Base-by-base conservation (phyloP, 2,329 filamentous ascomycete genomes). In the Lomentospora prolificans region DNA sequence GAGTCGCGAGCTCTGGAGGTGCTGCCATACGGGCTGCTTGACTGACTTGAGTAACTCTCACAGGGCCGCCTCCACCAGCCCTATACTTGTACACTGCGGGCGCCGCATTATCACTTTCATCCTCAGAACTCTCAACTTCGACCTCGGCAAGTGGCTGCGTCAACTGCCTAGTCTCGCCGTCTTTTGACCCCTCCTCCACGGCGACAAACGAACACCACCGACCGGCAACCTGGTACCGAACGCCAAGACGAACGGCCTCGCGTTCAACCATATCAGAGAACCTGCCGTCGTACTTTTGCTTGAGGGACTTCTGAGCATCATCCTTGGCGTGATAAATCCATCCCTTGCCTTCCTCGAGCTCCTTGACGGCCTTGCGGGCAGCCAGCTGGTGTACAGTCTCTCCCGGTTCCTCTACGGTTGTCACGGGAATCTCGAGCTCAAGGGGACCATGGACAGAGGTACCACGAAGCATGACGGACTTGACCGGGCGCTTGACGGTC, bases 131-230 rank as follows among this genome's bases (percentile, higher is more conserved):
- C 5, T 17, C n/a, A 12, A 8, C 19, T 14, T 6, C 36, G n/a
- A 17, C 5, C n/a, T 41, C 19, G 4, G 36, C 14, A 41, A 17
- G n/a, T 5, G 14, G 36, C 7, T 41, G 36, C 36, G 36, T 41
- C 36, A 41, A 17, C 36, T 41, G 19, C 28, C 51, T 9, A 36
- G 33, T 22, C 28, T 12, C 9, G 22, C 30, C 10, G 7, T 22
- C 17, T 55, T n/a, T 4, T 14, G 22, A 12, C 1, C 72, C 67
- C 7, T 74, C 70, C 58, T 84, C 74, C 1, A 87, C 74, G 2
- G 87, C 87, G 3, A 90, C 81, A 59, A 90, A 90, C 0, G 85
- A 87, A 62, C 82, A 87, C 78, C 82, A 87, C 63, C 84, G 86
- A 1, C 84, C 80, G 2, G 76, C 80, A 7, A 90, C 78, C 61